A percentile compares a stretch with the other conserved stretches of the same genome.
Conservation (phyloP, 1,284 basidiomycete genomes). For the Amylostereum areolatum region DNA sequence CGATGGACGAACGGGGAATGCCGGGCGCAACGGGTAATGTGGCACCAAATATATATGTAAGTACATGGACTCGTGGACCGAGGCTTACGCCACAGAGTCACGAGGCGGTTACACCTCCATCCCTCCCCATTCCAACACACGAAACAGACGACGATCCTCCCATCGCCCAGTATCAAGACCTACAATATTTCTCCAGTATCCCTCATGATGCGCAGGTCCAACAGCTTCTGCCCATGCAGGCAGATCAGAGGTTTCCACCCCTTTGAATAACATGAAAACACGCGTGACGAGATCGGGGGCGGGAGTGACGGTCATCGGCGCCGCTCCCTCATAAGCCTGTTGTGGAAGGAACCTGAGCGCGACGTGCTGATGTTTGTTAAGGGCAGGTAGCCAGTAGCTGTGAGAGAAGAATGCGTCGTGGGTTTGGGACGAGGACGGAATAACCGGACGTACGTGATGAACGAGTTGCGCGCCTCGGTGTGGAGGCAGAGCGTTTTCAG, state of each 20-base stretch:
- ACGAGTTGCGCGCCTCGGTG: constrained; percentile 35
- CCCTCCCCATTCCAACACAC: constrained; percentile 33
- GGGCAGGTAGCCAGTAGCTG: constrained; percentile 36
- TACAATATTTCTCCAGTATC: constrained; percentile 18
- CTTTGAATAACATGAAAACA: constrained; percentile 41
- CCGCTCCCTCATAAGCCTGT: constrained; percentile 31
- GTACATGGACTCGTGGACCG: no score
- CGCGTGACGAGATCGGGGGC: constrained; percentile 36
- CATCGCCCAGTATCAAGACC: constrained; percentile 17
- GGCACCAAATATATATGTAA: no score
- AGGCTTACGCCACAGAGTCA: no score
- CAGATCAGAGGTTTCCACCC: constrained; percentile 21
- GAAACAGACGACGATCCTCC: constrained; percentile 19
- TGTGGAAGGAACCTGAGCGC: constrained; percentile 42
- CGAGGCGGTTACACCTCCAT: constrained; percentile 23
- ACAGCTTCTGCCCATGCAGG: constrained; percentile 16
- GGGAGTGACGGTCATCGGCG: constrained; percentile 30
- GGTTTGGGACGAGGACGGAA: neutral
- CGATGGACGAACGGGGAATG: no score
- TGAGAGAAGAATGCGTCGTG: neutral
- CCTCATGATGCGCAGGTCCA: constrained; percentile 9
- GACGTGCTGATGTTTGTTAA: constrained; percentile 32
- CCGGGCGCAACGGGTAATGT: no score
- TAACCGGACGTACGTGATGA: constrained; percentile 27
- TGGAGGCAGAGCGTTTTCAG: constrained; percentile 30